Conservation (phyloP, 2,329 filamentous ascomycete species). For the Aspergillus sp. region DNA sequence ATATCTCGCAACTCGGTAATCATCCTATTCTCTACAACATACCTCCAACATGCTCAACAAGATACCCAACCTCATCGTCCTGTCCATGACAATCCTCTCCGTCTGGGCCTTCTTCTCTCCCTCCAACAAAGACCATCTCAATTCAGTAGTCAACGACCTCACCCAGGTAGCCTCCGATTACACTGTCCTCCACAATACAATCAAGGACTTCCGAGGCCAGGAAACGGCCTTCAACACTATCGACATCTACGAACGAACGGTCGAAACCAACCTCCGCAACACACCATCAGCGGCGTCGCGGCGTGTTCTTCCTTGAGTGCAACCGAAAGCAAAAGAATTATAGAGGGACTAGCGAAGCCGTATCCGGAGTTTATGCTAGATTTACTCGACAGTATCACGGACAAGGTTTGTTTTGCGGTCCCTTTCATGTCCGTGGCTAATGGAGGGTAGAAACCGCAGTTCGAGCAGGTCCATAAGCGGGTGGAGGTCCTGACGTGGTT, state of each 20-base stretch:
- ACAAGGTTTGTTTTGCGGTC: background rate
- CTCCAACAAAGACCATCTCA: background rate
- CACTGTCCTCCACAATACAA: background rate
- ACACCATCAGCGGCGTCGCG: background rate
- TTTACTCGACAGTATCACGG: background rate
- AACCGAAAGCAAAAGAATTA: background rate
- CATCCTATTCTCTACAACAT: too few relatives aligned
- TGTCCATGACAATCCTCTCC: background rate
- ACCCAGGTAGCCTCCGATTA: background rate
- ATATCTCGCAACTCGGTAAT: too few relatives aligned
- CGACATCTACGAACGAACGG: background rate
- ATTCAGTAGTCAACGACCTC: background rate
- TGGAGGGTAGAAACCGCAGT: background rate
- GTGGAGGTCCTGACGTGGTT: background rate
- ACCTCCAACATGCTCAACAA: background rate
- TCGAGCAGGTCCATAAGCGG: background rate
- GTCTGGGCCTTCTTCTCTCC: background rate
- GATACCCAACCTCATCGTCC: background rate
- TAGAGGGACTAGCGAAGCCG: background rate
- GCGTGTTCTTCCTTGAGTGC: background rate
- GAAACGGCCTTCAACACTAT: background rate
- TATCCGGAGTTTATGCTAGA: background rate
- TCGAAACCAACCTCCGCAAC: background rate
- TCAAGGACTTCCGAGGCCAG: background rate
- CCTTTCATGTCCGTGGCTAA: background rate